These are phyloP conservation scores for Sclerotinia nivalis DNA, from an alignment of 2,329 filamentous ascomycete species.

Conservation along the genomic window DNA sequence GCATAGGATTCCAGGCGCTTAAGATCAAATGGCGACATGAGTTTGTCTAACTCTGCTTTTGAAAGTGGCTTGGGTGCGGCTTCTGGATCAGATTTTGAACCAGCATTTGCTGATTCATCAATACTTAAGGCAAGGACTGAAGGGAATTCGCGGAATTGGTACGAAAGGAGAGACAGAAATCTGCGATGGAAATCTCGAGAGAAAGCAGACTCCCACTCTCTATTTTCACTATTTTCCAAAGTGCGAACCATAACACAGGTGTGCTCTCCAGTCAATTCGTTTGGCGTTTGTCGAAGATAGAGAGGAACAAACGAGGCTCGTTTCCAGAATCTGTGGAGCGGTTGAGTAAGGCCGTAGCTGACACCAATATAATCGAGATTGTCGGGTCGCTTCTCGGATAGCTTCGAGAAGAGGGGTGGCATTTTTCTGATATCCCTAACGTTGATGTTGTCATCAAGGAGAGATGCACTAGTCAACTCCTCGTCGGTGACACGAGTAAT, in stretches of 20 bases:
- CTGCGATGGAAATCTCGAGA: constrained; percentile 90
- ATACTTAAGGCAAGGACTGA: constrained; percentile 80
- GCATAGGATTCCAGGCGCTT: constrained; percentile 95
- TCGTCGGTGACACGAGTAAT: constrained; percentile 80
- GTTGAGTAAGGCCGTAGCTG: constrained; percentile 85
- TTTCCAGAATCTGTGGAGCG: constrained; percentile 97
- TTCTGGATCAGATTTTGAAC: constrained; percentile 65
- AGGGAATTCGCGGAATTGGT: constrained; percentile 84
- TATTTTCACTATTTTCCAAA: constrained; percentile 66
- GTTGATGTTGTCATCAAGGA: constrained; percentile 85
- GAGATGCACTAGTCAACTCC: constrained; percentile 72
- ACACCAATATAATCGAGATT: constrained; percentile 91
- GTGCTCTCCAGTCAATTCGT: constrained; percentile 95
- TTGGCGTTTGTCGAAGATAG: constrained; percentile 91
- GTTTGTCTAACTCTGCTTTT: constrained; percentile 73
- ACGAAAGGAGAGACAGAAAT: constrained; percentile 88
- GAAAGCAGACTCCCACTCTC: constrained; percentile 86
- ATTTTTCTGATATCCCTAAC: constrained; percentile 88
- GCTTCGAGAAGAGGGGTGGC: constrained; percentile 87
- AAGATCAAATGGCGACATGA: constrained; percentile 87
- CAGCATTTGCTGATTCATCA: constrained; percentile 77
- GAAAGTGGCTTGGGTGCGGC: constrained; percentile 58
- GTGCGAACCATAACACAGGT: constrained; percentile 96
- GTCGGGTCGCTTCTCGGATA: constrained; percentile 79
- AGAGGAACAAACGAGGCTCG: constrained; percentile 81